Base-by-base conservation (phyloP, 2,329 filamentous ascomycete genomes). In the Xylaria hypoxylon region DNA sequence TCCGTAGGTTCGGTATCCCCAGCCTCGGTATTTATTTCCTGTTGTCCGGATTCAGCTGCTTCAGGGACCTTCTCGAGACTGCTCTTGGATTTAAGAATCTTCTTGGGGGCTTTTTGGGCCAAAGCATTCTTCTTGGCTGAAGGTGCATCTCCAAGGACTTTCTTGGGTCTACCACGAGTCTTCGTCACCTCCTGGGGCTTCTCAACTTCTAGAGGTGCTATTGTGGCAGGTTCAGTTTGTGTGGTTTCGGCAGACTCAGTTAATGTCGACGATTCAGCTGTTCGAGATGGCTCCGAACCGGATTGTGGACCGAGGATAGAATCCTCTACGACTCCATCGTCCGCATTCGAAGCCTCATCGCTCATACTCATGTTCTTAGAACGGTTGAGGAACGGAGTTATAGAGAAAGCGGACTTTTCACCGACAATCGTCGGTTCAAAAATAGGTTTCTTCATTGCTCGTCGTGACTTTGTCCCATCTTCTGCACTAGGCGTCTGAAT, bases 351-450 rank as follows among this genome's bases (percentile, higher is more conserved):
- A 51, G 69, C 68, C 22, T 76, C 72, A 55, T 90, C 81, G 69
- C 83, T 90, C 67, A 85, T 76, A 70, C 84, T 90, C 65, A 84
- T 75, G 5, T 78, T 83, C 78, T 85, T 89, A 28, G 88, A 90
- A 57, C 90, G 89, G 78, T 94, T 97, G 68, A 98, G 84, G 82
- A 97, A 97, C 0, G 95, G 95, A 0, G 95, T 98, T 70, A 97
- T 93, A 3, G 94, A 97, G 79, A 98, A 97, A 2, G 87, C 90
- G 0, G 94, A 97, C 79, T 97, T 97, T 75, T 97, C 93, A 33
- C 92, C 93, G 5, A 92, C 82, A 62, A 88, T 80, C 1, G 87
- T 85, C 42, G 87, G 85, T 22, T 89, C 86, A 31, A 82, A 78
- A 53, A 82, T 85, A 62, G 84, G 82, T 76, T 89, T 90, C 78